Conservation (phyloP, 768 basidiomycete genomes). For the Panaeolus papilionaceus region DNA sequence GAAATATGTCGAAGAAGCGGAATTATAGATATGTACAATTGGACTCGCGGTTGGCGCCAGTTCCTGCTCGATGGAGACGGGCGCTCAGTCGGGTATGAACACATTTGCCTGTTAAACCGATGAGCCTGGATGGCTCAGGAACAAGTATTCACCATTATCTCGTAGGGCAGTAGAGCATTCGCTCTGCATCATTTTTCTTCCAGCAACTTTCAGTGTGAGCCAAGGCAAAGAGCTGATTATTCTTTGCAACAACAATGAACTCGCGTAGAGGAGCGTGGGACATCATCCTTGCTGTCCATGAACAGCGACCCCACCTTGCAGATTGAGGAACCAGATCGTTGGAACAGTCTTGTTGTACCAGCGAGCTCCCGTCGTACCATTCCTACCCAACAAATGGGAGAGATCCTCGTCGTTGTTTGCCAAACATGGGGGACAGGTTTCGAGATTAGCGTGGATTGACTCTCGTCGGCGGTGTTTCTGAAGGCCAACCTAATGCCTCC, state of each 20-base stretch:
- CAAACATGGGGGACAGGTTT: background rate
- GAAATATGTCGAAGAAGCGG: background rate
- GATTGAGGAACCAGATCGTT: background rate
- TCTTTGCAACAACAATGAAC: background rate
- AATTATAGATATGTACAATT: background rate
- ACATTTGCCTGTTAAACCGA: background rate
- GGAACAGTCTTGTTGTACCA: background rate
- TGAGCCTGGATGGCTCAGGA: background rate
- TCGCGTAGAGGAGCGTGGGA: background rate
- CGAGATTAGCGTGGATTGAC: conserved; percentile 8
- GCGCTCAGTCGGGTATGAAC: background rate
- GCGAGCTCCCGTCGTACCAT: background rate
- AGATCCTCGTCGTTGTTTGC: background rate
- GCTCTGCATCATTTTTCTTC: no score
- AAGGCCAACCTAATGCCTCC: background rate
- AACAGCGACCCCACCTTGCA: no score
- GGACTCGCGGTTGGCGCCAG: background rate
- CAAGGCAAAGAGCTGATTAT: background rate
- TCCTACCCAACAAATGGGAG: background rate
- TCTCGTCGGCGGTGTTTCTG: conserved; percentile 12
- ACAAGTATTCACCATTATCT: background rate
- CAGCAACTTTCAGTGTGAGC: background rate
- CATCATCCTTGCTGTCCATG: background rate
- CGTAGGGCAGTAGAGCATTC: no score
- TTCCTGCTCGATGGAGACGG: background rate